Conservation (phyloP, 495 filamentous ascomycete genomes). For the Monascus purpureus region DNA sequence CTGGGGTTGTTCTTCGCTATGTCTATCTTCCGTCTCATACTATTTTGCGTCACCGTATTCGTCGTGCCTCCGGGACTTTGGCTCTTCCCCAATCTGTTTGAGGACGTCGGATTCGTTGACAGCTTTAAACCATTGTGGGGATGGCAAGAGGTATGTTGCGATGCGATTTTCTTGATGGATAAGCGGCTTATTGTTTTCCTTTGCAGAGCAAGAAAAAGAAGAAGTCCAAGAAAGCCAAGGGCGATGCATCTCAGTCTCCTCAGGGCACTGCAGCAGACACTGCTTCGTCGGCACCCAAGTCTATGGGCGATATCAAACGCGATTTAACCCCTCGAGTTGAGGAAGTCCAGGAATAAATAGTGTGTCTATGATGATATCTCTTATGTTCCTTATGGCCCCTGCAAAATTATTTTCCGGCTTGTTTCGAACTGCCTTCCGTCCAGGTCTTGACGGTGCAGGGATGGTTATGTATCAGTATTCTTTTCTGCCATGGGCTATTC, state of each 20-base stretch:
- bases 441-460: too few relatives aligned
- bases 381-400: not conserved
- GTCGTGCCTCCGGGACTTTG: constrained; percentile 75
- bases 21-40: constrained; percentile 87
- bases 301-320: constrained; percentile 44
- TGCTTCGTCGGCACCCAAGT: constrained; percentile 40
- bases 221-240: constrained; percentile 34
- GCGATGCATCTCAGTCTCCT: not conserved
- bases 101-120: constrained; percentile 97
- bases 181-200: not conserved
- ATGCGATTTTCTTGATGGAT: not conserved
- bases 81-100: constrained; percentile 96
- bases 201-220: constrained; percentile 48
- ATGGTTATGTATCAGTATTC: too few relatives aligned
- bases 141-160: constrained; percentile 76
- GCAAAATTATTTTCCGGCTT: too few relatives aligned
- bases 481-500: too few relatives aligned
- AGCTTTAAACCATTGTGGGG: constrained; percentile 95
- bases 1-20: constrained; percentile 94
- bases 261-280: constrained; percentile 25
- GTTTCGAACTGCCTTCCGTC: too few relatives aligned
- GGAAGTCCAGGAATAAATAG: constrained; percentile 48
- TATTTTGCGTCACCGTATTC: constrained; percentile 92
- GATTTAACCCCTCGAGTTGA: constrained; percentile 50
- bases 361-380: too few relatives aligned